Evolutionary conservation across 148 eudicot genomes (phyloP).

Genomic region (Nyssa sinensis): DNA sequence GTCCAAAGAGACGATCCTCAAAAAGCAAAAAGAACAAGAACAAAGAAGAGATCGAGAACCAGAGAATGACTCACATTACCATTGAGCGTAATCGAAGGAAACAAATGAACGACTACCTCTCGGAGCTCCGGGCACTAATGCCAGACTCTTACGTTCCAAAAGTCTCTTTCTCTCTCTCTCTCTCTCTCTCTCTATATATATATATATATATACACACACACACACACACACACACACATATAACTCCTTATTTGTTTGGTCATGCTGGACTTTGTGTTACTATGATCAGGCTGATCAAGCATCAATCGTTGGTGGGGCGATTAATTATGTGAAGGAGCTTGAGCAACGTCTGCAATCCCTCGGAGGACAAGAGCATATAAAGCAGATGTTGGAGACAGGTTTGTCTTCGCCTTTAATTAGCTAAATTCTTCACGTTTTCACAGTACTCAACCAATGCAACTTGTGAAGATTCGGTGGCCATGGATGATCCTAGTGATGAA

Average conservation of each 20-base stretch:
- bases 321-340: too few species aligned
- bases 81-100: slow-evolving; percentile 65
- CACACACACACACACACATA: too few species aligned
- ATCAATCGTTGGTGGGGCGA: too few species aligned
- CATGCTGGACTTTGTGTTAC: too few species aligned
- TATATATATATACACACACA: too few species aligned
- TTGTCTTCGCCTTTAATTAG: slow-evolving; percentile 27
- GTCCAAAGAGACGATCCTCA: not conserved
- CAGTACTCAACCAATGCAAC: slow-evolving; percentile 42
- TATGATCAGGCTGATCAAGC: too few species aligned
- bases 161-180: slow-evolving; percentile 25
- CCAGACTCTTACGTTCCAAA: slow-evolving; percentile 62
- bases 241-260: too few species aligned
- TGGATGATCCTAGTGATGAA: not conserved
- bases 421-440: slow-evolving; percentile 49
- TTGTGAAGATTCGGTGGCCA: not conserved
- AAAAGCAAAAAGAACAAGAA: slow-evolving; percentile 45
- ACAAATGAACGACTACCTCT: slow-evolving; percentile 71
- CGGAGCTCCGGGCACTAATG: slow-evolving; percentile 47
- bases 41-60: slow-evolving; percentile 62
- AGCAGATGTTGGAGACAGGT: not conserved
- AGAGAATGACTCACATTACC: slow-evolving; percentile 77
- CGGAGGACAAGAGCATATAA: too few species aligned
- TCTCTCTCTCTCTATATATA: too few species aligned
- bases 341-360: too few species aligned